Evolutionary conservation across 345 rosid species (phyloP), one percentile per base, ranked within the genome.

Genomic region (Garcia nutans): DNA sequence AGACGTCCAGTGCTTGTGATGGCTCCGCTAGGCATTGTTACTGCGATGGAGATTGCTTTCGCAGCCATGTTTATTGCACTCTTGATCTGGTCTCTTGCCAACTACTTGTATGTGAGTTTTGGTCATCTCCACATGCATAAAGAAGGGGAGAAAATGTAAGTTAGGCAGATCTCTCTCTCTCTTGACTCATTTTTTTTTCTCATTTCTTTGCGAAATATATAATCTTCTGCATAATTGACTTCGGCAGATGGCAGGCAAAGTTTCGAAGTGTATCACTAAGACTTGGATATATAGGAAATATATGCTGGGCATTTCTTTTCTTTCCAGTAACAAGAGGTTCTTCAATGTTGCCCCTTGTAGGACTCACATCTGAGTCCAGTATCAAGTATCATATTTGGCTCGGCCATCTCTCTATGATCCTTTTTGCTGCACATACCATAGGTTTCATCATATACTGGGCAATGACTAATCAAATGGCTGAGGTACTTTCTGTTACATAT

Each of bases 371-470:
- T 0, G 96, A 91, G 83, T 86, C 91, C 1, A 88, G 88, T 70
- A 91, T 89, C 82, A 88, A 88, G 82, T 91, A 89, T 72, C 93
- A 91, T 65, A 89, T 89, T 16, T 89, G 93, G 96, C 88, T 91
- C 0, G 96, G 93, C 8, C 93, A 91, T 74, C 33, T 89, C 75
- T 87, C 91, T 12, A 91, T 74, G 75, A 41, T 84, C 52, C 75
- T 67, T 45, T 88, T 88, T 73, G 74, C 70, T 44, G 67, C 68
- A 19, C 95, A 91, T 82, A 73, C 87, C 1, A 5, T 89, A 8
- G 82, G 90, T 15, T 88, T 80, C 82, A 66, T 87, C 65, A 80
- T 85, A 45, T 89, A 91, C 80, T 89, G 91, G 93, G 87, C 77
- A 49, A 84, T 87, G 72, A 60, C 85, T 42, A 44, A 88, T 79